Percentiles rank a stretch among this genome's conserved stretches.
These are phyloP conservation scores for Globisporangium ultimum DNA, from an alignment of 352 stramenopile genomes.

Conservation along the genomic window DNA sequence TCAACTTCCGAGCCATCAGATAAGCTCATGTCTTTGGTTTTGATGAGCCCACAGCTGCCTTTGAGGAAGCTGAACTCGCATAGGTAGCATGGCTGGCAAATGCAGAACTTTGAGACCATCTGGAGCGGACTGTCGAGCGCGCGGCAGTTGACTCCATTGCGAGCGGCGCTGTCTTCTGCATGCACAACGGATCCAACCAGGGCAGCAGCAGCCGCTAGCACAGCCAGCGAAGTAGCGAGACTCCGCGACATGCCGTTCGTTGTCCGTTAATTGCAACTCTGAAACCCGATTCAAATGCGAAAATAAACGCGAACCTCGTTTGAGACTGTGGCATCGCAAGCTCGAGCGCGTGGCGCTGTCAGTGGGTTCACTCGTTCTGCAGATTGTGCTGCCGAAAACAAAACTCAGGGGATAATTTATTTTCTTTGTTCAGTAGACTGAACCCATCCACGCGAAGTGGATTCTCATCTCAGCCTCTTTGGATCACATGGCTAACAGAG, in stretches of 20 bases:
- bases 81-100: conserved; percentile 35
- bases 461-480: too few species aligned
- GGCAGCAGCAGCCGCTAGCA: neutral
- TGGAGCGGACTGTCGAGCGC: conserved; percentile 8
- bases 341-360: too few species aligned
- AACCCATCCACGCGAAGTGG: too few species aligned
- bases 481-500: too few species aligned
- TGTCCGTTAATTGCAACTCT: neutral
- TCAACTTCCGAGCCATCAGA: conserved; percentile 19
- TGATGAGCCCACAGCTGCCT: conserved; percentile 22
- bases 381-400: too few species aligned
- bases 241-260: neutral
- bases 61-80: conserved; percentile 26
- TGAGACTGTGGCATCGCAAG: too few species aligned
- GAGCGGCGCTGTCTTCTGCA: conserved; percentile 12
- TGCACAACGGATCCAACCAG: conserved; percentile 20
- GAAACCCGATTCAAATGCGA: neutral
- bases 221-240: neutral
- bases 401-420: too few species aligned
- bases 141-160: conserved; percentile 12
- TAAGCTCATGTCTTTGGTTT: conserved; percentile 13
- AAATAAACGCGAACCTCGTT: neutral
- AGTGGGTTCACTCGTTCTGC: neutral
- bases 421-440: too few species aligned
- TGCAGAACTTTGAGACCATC: conserved; percentile 23